These are phyloP conservation scores for Vigna nakashimae DNA, from an alignment of 306 rosid genomes.

Conservation along the genomic window DNA sequence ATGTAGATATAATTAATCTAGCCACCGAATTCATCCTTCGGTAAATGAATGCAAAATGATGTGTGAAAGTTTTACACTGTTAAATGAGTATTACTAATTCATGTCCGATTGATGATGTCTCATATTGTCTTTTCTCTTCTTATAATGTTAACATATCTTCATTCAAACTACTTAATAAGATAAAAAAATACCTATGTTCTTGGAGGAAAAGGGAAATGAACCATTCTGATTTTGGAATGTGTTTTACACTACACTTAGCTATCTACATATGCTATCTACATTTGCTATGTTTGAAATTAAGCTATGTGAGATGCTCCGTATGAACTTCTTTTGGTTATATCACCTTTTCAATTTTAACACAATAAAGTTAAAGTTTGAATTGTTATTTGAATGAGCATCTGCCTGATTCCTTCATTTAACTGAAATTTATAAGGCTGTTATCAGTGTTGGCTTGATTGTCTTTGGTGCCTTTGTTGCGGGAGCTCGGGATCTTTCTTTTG, in stretches of 20 bases:
- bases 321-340: slow-evolving; percentile 18
- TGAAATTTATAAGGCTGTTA: slow-evolving; percentile 78
- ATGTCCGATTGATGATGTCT: slow-evolving; percentile 10
- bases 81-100: slow-evolving; percentile 18
- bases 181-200: background rate
- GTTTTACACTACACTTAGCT: background rate
- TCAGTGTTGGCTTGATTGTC: slow-evolving; percentile 94
- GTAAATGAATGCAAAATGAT: background rate
- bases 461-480: slow-evolving; percentile 96
- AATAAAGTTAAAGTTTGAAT: slow-evolving; percentile 27
- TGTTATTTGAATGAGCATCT: slow-evolving; percentile 45
- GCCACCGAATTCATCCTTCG: too few relatives aligned
- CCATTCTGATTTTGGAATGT: slow-evolving; percentile 13
- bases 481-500: slow-evolving; percentile 91
- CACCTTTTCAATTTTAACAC: slow-evolving; percentile 8
- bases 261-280: slow-evolving; percentile 4
- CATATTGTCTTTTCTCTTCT: background rate
- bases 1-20: too few relatives aligned
- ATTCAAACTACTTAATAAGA: background rate
- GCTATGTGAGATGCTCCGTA: slow-evolving; percentile 5
- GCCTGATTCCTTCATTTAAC: slow-evolving; percentile 74
- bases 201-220: slow-evolving; percentile 1
- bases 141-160: background rate
- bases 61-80: background rate
- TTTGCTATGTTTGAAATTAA: background rate